phyloP scores from a whole-genome alignment of 495 filamentous ascomycete genomes.

The Xylaria curta region DNA sequence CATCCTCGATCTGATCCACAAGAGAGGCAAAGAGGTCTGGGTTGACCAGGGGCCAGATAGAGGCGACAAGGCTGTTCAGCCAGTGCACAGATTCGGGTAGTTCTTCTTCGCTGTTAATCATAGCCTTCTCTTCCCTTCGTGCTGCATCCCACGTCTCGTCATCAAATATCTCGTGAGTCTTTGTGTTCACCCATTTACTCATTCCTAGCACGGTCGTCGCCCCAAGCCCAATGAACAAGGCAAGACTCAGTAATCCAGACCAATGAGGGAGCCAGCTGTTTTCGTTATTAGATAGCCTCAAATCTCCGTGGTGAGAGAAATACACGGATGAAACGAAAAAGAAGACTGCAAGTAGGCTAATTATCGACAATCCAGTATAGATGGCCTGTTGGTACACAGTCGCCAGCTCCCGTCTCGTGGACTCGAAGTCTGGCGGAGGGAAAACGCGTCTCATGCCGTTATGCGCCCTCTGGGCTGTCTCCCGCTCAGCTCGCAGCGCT shows the following conservation, averaged over 20 bases:
- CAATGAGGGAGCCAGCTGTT: constrained; percentile 9
- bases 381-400: constrained; percentile 54
- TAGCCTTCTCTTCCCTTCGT: constrained; percentile 50
- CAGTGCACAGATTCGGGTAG: constrained; percentile 68
- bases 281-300: background rate
- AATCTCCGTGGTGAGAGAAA: constrained; percentile 64
- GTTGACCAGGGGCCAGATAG: constrained; percentile 74
- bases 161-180: constrained; percentile 61
- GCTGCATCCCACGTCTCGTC: constrained; percentile 68
- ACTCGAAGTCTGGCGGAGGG: constrained; percentile 64
- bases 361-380: constrained; percentile 46
- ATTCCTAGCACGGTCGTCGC: constrained; percentile 49
- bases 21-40: constrained; percentile 70
- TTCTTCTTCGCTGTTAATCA: constrained; percentile 44
- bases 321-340: constrained; percentile 69
- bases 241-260: constrained; percentile 32
- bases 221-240: constrained; percentile 35
- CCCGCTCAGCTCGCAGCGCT: constrained; percentile 52
- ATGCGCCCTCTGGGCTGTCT: constrained; percentile 55
- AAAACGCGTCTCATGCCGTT: constrained; percentile 63
- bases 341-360: constrained; percentile 37
- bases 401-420: constrained; percentile 55
- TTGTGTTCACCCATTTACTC: constrained; percentile 59
- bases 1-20: constrained; percentile 70
- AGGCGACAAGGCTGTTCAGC: constrained; percentile 67